Base-by-base conservation (phyloP, 306 rosid species). In the Abrus precatorius region DNA sequence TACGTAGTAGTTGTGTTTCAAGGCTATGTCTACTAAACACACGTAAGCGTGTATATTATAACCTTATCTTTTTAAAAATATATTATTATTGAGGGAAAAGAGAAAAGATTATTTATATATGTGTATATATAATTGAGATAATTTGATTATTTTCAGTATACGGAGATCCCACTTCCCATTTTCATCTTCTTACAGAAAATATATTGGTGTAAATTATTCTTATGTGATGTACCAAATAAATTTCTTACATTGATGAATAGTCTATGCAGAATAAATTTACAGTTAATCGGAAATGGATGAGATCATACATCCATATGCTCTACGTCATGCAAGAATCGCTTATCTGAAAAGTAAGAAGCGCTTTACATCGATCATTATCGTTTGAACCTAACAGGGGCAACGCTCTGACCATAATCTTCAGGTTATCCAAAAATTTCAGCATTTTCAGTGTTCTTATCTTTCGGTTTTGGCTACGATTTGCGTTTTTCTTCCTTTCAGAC, bases 301-400 rank as follows among this genome's bases (percentile, higher is more conserved):
- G 78, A 48, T 79, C 83, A 70, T 62, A 28, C 44, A 36, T 79
- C 20, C 66, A 38, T 69, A 34, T 20, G 77, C 63, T 69, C 32
- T 14, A n/a, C 72, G 61, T 70, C 83, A 79, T 60, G 78, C 11
- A 70, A 29, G 49, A 47, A 69, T 38, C 9, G 38, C 55, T 68
- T 66, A 28, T 47, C 40, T 36, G 40, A 36, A 30, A 71, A 49
- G 47, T 1, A 8, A 72, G 64, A 52, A 74, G 44, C 0, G 9
- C 29, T 61, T 75, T 5, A 47, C 63, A 63, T 64, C 20, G 20
- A 20, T 20, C 43, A 50, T 20, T 64, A 34, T 76, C 64, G 32
- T 20, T 49, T 13, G n/a, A 43, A 65, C 56, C 76, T 13, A 33
- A 70, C 48, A 12, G 56, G 28, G 47, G 38, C 30, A 36, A 36